Evolutionary conservation across 108 stramenopile genomes (phyloP).

Genomic region (Nannochloropsis salina): DNA sequence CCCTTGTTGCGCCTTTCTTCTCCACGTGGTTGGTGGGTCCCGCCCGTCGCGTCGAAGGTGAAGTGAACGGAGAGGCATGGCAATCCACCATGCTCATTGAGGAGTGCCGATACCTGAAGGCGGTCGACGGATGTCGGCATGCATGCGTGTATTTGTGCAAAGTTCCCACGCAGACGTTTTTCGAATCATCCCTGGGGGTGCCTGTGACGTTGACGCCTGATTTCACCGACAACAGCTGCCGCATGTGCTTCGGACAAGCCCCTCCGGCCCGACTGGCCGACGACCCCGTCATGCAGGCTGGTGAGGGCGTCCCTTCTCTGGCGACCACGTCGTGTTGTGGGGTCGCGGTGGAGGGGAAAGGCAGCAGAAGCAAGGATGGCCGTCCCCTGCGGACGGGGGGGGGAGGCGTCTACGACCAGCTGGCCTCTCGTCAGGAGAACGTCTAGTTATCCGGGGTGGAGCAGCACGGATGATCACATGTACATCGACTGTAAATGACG

Average conservation of each 20-base stretch:
- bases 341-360: neutral
- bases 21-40: neutral
- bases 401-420: too few species aligned
- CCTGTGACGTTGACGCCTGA: neutral
- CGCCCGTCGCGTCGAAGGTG: neutral
- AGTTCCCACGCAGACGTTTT: neutral
- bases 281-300: neutral
- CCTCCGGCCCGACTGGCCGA: neutral
- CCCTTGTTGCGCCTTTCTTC: neutral
- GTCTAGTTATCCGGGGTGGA: too few species aligned
- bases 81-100: constrained; percentile 5
- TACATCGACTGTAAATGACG: too few species aligned
- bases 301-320: neutral
- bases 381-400: neutral
- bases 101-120: neutral
- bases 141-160: constrained; percentile 6
- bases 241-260: constrained; percentile 9
- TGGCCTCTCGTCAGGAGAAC: too few species aligned
- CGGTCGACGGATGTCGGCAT: neutral
- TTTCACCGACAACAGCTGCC: neutral
- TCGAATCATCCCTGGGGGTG: neutral
- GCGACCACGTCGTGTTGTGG: neutral
- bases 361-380: neutral
- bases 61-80: neutral
- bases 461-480: too few species aligned